Conservation (phyloP, 352 stramenopile genomes). For the Phytophthora pisi region DNA sequence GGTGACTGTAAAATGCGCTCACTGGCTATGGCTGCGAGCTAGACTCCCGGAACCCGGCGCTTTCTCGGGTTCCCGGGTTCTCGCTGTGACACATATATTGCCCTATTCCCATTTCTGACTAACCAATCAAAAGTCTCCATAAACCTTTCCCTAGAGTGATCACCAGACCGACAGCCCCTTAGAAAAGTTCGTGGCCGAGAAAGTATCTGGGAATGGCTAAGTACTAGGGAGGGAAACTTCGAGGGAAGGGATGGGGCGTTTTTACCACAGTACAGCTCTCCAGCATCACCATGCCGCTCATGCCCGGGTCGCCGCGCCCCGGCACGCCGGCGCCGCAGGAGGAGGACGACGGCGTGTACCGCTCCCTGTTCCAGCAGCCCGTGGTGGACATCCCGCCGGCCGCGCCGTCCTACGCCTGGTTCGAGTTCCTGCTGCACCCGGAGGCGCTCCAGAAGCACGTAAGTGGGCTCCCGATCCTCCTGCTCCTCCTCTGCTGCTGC, state of each 20-base stretch:
- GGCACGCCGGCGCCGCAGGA: slow-evolving; percentile 42
- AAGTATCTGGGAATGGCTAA: too few species aligned
- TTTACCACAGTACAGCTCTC: background rate
- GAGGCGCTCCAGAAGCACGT: slow-evolving; percentile 78
- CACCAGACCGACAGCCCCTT: background rate
- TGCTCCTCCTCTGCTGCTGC: background rate
- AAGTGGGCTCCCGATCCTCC: slow-evolving; percentile 16
- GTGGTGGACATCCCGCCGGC: slow-evolving; percentile 71
- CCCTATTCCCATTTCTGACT: background rate
- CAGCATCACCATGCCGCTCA: slow-evolving; percentile 62
- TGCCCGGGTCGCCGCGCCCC: slow-evolving; percentile 70
- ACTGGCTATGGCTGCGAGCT: background rate
- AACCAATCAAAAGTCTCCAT: background rate
- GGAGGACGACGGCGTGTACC: slow-evolving; percentile 78
- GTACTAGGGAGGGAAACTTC: too few species aligned
- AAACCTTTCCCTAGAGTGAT: background rate
- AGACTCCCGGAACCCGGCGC: background rate
- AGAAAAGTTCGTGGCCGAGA: too few species aligned
- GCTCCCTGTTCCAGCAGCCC: slow-evolving; percentile 85
- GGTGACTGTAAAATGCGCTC: slow-evolving; percentile 1
- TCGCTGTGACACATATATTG: slow-evolving; percentile 1
- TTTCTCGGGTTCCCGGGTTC: slow-evolving; percentile 1
- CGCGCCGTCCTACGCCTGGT: slow-evolving; percentile 80
- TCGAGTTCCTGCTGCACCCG: slow-evolving; percentile 86
- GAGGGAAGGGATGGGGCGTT: too few species aligned